phyloP scores from a whole-genome alignment of 2,329 filamentous ascomycete genomes.

The Tetracladium maxilliforme region DNA sequence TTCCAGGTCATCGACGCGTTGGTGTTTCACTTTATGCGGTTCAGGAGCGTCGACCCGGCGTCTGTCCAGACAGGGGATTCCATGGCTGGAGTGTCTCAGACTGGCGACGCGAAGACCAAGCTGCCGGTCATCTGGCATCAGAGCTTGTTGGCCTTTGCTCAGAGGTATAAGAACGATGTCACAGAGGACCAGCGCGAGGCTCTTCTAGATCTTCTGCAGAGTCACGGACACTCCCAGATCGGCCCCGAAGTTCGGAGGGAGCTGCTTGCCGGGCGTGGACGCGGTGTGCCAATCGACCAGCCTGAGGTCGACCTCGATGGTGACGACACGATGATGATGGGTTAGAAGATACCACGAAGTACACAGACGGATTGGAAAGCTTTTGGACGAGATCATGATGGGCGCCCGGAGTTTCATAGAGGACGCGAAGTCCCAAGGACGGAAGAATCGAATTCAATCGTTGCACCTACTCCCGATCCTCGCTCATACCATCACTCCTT shows the following conservation, averaged over 20 bases:
- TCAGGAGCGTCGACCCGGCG: constrained; percentile 54
- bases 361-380: no score
- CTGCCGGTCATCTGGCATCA: constrained; percentile 96
- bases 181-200: constrained; percentile 91
- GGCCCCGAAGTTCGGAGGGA: constrained; percentile 85
- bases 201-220: constrained; percentile 71
- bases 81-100: constrained; percentile 33
- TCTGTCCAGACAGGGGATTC: constrained; percentile 35
- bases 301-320: constrained; percentile 45
- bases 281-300: constrained; percentile 57
- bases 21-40: constrained; percentile 93
- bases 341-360: constrained; percentile 5
- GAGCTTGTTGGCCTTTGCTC: constrained; percentile 78
- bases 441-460: no score
- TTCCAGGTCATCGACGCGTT: constrained; percentile 89
- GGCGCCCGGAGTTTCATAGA: no score
- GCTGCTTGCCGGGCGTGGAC: constrained; percentile 71
- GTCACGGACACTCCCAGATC: constrained; percentile 74
- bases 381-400: no score
- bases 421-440: no score
- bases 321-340: constrained; percentile 85
- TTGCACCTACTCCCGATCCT: no score
- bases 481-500: no score
- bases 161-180: constrained; percentile 90
- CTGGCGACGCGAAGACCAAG: constrained; percentile 38